Percentiles rank a stretch among this genome's conserved stretches.
Evolutionary conservation across 441 rosid genomes (phyloP).

Genomic region (Populus hybrid): DNA sequence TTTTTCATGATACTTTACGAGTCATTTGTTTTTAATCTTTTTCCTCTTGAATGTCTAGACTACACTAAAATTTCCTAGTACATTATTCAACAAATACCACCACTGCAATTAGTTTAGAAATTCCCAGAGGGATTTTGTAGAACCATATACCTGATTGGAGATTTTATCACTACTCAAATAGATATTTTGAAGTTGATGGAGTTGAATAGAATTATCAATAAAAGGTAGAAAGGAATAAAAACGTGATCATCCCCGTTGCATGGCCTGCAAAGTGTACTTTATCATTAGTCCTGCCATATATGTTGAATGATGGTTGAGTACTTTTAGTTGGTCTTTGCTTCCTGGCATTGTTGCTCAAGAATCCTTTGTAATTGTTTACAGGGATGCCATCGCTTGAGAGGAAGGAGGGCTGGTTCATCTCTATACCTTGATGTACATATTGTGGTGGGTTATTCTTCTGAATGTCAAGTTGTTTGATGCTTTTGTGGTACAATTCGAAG

Average conservation of each 20-base stretch:
- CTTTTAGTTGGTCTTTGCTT: slow-evolving; percentile 8
- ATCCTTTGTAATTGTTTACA: slow-evolving; percentile 26
- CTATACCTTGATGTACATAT: slow-evolving; percentile 92
- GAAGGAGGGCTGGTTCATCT: slow-evolving; percentile 91
- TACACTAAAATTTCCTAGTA: too few species aligned
- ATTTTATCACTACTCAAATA: neutral
- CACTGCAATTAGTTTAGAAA: neutral
- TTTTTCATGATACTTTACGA: neutral
- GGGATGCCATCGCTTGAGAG: slow-evolving; percentile 97
- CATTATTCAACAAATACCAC: neutral
- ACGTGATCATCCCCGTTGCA: neutral
- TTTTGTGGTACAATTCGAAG: neutral
- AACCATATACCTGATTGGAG: neutral
- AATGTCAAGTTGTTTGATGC: neutral
- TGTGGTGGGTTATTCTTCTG: slow-evolving; percentile 50
- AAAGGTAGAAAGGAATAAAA: neutral
- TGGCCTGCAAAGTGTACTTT: too few species aligned
- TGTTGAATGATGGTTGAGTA: neutral
- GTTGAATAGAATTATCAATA: neutral
- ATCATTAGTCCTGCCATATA: neutral
- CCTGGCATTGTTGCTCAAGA: slow-evolving; percentile 7
- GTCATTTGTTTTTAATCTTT: neutral
- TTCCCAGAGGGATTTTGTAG: neutral
- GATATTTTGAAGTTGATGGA: neutral
- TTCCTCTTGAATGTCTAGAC: neutral